Base-by-base conservation (phyloP, 768 basidiomycete genomes). In the Paxillus involutus region DNA sequence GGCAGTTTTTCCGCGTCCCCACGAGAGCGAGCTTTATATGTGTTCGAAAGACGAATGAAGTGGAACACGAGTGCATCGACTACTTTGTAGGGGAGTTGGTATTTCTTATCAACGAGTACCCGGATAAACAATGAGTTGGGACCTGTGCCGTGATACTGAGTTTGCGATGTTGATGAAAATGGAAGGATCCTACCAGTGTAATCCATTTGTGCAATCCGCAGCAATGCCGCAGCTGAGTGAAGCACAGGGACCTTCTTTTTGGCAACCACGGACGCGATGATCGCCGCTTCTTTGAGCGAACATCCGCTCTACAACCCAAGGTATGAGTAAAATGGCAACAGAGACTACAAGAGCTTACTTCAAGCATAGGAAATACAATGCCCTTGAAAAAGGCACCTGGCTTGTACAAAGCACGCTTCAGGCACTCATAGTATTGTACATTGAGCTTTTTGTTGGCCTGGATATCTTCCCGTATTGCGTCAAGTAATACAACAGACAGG, bases 331-430 rank as follows among this genome's bases (percentile, higher is more conserved):
- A 24, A 71, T 69, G 75, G 79, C 9, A 24, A 50, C 6, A 35
- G 16, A 30, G 13, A n/a, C 37, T 41, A 16, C 45, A 47, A 32
- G 49, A 12, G 66, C 87, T 59, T 63, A 94, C 95, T 67, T 96
- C 93, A 56, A 97, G 80, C 69, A 99, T 78, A 0, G 97, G 97
- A 70, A 99, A 98, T 36, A 99, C 79, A 53, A 99, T 86, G 4
- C 96, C 97, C 69, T 99, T 98, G 80, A 98, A 98, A 70, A 98
- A 98, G 1, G 97, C 96, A 4, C 89, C 90, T 3, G 97, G 97
- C 71, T 98, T 99, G 72, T 96, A 98, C 54, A 98, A 72, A 5
- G 92, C 83, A 61, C 92, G 86, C 71, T 93, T 94, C 60, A 99
- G 68, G n/a, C 88, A 86, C 69, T 95, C 91, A 63, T 94, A 99